Evolutionary conservation across 148 eudicot genomes (phyloP), one percentile per base, ranked within the genome.

Genomic region (Silene uniflora): DNA sequence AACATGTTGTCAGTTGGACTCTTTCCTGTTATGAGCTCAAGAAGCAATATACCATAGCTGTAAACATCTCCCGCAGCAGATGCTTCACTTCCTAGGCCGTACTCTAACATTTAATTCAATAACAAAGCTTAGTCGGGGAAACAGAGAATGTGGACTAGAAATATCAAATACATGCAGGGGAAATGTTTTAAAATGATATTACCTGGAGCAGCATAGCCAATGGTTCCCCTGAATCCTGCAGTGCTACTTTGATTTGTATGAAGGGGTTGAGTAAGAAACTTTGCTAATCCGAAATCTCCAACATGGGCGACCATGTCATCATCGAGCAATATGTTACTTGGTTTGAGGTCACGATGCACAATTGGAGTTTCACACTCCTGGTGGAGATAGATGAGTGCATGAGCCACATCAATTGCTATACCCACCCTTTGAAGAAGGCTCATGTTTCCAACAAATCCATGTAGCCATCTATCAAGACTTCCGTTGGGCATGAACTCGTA

Each of bases 331-430:
- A 83, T 65, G 61, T 83, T 83, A 19, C 79, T 77, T 14, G 86
- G 86, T 69, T 84, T 84, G 10, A 84, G 21, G 73, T 84, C 84
- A 35, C 84, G 66, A 24, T 84, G 84, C 10, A 81, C 65, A 0
- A 84, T 62, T 0, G 77, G 72, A 14, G 21, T 71, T 25, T 69
- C 74, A 17, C 74, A 25, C 9, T 76, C 75, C 16, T 68, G 22
- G 60, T 84, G 86, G 22, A 84, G 76, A 79, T 84, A 84, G 14
- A 65, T 79, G 16, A 84, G 62, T 46, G 78, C 87, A 68, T 22
- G 49, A 52, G 87, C 87, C 22, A 84, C 72, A 21, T 68, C 56
- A 11, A 68, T 68, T 68, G 72, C 72, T 68, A 68, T 23, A 68
- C 14, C 27, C 56, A 68, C 72, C 56, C 72, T 65, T 29, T 70